A percentile compares a stretch with the other conserved stretches of the same genome.
These are phyloP conservation scores for Durio zibethinus DNA, from an alignment of 345 rosid species.

Conservation along the genomic window DNA sequence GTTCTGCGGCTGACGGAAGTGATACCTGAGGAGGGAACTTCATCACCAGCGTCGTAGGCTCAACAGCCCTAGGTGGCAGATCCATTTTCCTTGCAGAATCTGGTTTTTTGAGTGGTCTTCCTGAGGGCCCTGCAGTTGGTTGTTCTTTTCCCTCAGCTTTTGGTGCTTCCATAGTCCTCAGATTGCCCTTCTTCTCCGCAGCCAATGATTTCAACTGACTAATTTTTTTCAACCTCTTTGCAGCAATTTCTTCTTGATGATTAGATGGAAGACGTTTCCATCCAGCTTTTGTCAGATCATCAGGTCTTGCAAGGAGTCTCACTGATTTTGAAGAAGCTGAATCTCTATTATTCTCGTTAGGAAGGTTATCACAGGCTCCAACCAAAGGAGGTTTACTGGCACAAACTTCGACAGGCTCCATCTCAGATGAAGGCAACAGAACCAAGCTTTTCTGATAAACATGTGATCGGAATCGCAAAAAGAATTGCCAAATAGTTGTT, in stretches of 20 bases:
- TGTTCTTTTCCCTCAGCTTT: slow-evolving; percentile 55
- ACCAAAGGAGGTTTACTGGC: slow-evolving; percentile 29
- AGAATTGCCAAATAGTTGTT: slow-evolving; percentile 47
- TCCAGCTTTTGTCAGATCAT: slow-evolving; percentile 64
- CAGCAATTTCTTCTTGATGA: slow-evolving; percentile 73
- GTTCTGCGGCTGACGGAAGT: slow-evolving; percentile 82
- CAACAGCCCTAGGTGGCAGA: slow-evolving; percentile 47
- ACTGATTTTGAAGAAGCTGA: slow-evolving; percentile 38
- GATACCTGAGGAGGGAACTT: slow-evolving; percentile 85
- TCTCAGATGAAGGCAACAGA: slow-evolving; percentile 48
- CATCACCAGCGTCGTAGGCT: slow-evolving; percentile 98
- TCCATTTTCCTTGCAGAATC: slow-evolving; percentile 46
- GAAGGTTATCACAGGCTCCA: slow-evolving; percentile 23
- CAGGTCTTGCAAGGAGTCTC: slow-evolving; percentile 45
- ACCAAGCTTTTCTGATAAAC: slow-evolving; percentile 79
- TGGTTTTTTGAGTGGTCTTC: slow-evolving; percentile 37
- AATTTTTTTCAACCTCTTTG: slow-evolving; percentile 71
- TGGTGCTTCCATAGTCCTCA: slow-evolving; percentile 38
- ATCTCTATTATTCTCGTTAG: slow-evolving; percentile 41
- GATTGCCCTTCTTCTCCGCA: slow-evolving; percentile 60
- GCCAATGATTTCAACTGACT: slow-evolving; percentile 51
- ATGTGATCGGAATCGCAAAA: slow-evolving; percentile 69
- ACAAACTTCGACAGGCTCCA: slow-evolving; percentile 33
- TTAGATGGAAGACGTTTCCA: slow-evolving; percentile 76
- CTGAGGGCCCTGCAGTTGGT: slow-evolving; percentile 23